phyloP scores from a whole-genome alignment of 78 protist species.

The Chrysochromulina parva region DNA sequence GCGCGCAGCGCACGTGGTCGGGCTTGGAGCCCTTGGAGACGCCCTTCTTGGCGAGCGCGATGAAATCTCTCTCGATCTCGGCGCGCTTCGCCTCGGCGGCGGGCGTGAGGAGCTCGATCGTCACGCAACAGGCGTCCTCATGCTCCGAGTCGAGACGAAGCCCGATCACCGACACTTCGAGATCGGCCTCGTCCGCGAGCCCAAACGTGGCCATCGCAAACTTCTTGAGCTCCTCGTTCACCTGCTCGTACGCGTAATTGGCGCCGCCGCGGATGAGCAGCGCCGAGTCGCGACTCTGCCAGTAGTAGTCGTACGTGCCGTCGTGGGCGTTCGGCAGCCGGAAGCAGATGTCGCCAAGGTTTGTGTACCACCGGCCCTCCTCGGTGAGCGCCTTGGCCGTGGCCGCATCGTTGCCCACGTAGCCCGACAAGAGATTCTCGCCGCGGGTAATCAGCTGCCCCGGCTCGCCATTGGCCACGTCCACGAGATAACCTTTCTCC shows the following conservation, averaged over 20 bases:
- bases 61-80: not conserved
- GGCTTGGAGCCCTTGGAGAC: slow-evolving; percentile 1
- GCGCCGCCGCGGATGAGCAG: slow-evolving; percentile 26
- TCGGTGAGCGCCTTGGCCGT: not conserved
- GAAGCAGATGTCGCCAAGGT: slow-evolving; percentile 15
- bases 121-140: slow-evolving; percentile 20
- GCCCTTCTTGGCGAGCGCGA: not conserved
- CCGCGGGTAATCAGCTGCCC: not conserved
- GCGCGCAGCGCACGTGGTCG: not conserved
- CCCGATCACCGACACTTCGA: not conserved
- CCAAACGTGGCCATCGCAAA: not conserved
- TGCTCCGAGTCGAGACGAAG: not conserved
- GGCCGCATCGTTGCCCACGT: not conserved
- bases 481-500: not conserved
- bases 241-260: slow-evolving; percentile 4
- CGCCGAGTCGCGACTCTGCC: not conserved
- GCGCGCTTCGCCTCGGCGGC: not conserved
- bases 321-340: not conserved
- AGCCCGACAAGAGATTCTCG: not conserved
- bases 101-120: not conserved
- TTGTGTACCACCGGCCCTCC: not conserved
- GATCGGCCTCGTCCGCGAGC: not conserved
- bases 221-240: not conserved
- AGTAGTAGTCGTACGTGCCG: not conserved
- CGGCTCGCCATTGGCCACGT: not conserved